Percentiles rank a stretch among this genome's conserved stretches.
Conservation (phyloP, 106 monocot genomes). For the Platanthera zijinensis region DNA sequence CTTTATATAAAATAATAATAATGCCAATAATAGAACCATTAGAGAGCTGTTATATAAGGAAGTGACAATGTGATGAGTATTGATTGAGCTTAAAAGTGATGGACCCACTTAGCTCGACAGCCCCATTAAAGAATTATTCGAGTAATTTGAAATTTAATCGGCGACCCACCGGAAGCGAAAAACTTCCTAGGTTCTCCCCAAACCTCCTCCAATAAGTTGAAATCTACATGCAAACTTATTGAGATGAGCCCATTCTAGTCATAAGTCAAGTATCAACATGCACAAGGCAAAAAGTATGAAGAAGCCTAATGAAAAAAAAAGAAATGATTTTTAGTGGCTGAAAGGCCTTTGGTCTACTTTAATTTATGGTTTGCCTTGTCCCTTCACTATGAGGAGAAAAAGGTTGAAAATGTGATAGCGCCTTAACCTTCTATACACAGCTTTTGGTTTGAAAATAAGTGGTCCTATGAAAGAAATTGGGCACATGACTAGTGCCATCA, state of each 20-base stretch:
- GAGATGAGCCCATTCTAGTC: neutral
- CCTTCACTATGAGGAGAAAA: neutral
- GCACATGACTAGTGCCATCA: neutral
- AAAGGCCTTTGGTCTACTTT: neutral
- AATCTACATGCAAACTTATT: neutral
- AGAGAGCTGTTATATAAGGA: too few relatives aligned
- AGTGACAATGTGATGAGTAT: too few relatives aligned
- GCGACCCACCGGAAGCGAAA: too few relatives aligned
- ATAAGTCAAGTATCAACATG: neutral
- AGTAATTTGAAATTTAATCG: too few relatives aligned
- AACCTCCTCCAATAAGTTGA: too few relatives aligned
- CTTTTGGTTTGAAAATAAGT: neutral
- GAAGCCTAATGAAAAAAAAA: neutral
- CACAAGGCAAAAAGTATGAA: neutral
- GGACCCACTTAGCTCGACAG: too few relatives aligned
- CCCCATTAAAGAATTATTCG: too few relatives aligned
- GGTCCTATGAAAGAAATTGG: slow-evolving; percentile 1
- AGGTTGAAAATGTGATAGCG: neutral
- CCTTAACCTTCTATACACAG: neutral
- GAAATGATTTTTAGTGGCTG: neutral
- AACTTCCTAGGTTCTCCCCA: too few relatives aligned
- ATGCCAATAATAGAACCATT: too few relatives aligned
- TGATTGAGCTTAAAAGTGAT: too few relatives aligned
- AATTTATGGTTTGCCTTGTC: neutral
- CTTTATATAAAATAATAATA: too few relatives aligned